Evolutionary conservation across 352 stramenopile species (phyloP).

Genomic region (Globisporangium megalacanthum): DNA sequence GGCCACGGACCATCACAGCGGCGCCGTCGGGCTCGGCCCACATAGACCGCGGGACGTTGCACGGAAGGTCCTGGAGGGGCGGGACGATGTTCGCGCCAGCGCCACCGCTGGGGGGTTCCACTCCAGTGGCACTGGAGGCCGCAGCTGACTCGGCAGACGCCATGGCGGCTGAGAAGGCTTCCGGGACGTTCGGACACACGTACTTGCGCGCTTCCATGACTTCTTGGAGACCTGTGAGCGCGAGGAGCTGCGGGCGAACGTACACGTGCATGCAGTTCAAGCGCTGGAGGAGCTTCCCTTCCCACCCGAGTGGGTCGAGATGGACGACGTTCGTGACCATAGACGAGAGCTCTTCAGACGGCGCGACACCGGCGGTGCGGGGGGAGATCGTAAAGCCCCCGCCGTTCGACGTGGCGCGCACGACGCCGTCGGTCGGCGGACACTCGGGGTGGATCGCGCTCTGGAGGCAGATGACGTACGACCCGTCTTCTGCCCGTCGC

Average conservation of each 20-base stretch:
- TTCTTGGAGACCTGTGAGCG: constrained; percentile 51
- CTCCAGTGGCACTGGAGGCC: neutral
- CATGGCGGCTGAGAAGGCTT: constrained; percentile 47
- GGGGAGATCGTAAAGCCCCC: constrained; percentile 61
- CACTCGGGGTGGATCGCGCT: constrained; percentile 72
- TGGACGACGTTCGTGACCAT: constrained; percentile 73
- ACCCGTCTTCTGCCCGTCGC: constrained; percentile 60
- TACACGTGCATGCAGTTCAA: constrained; percentile 53
- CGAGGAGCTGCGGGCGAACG: constrained; percentile 51
- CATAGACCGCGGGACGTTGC: constrained; percentile 57
- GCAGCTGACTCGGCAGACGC: constrained; percentile 18
- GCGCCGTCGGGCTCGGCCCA: constrained; percentile 58
- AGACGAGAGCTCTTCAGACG: constrained; percentile 45
- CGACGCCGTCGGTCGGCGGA: constrained; percentile 46
- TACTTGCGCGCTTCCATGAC: constrained; percentile 77
- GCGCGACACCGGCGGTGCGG: constrained; percentile 14
- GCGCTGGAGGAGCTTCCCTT: constrained; percentile 54
- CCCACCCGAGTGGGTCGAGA: constrained; percentile 56
- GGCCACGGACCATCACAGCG: constrained; percentile 67
- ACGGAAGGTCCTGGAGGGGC: constrained; percentile 41
- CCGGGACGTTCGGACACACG: constrained; percentile 58
- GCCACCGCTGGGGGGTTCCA: neutral
- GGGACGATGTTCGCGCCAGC: neutral
- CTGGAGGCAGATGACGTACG: constrained; percentile 74
- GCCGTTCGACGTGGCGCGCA: constrained; percentile 59